Evolutionary conservation across 768 basidiomycete species (phyloP), one percentile per base, ranked within the genome.

Genomic region (Boletus tylopilopsis): DNA sequence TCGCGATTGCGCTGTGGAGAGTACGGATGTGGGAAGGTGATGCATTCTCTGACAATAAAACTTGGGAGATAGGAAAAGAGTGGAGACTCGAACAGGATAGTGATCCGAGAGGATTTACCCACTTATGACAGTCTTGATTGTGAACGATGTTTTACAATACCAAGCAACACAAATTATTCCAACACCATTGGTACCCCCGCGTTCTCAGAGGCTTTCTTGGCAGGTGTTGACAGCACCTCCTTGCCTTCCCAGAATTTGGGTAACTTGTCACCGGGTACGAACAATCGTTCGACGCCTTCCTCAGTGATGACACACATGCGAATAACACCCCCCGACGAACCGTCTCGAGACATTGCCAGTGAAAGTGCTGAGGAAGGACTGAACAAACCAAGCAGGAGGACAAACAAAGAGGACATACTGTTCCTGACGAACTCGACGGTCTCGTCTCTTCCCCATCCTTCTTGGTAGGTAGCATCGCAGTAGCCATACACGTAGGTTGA

Each of bases 401-500:
- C 37, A 18, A 33, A 18, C n/a, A 49, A 12, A 22, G 4, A 23
- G 42, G 39, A 79, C 90, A 50, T 64, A 96, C 95, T 93, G 72
- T 98, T 96, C 73, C 83, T 89, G 51, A 98, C 95, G 64, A 99
- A 98, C 32, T 94, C 76, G 48, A 99, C 72, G 0, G 94, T 96
- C 71, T 97, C 82, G 33, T 93, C 90, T 58, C 79, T 79, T 7
- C 80, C 83, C 94, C 91, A 95, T 15, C 89, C 91, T 24, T 97
- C 94, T 69, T 84, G 73, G 67, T 88, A 99, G 23, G 94, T 97
- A n/a, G 96, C 93, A 68, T 99, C 96, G 61, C 96, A 98, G 72
- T 97, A 98, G 45, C 95, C 96, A 64, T 98, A 99, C 11, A 98
- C 93, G 66, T 98, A 99, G 8, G 94, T 93, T 32, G 94, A 96